phyloP scores from a whole-genome alignment of 352 stramenopile genomes.

The Globisporangium canariense region DNA sequence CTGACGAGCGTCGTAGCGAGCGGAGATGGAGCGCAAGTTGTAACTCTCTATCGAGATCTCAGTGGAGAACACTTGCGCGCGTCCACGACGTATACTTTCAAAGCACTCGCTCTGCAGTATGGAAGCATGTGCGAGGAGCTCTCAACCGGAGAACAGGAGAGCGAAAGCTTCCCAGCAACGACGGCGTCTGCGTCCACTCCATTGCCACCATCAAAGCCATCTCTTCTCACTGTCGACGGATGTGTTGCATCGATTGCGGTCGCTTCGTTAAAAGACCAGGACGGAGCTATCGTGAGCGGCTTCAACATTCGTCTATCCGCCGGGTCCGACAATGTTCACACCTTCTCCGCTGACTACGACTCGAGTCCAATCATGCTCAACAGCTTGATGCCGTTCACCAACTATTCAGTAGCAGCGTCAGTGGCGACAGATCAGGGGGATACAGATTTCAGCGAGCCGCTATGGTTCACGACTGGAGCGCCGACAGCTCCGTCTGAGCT shows the following conservation, averaged over 20 bases:
- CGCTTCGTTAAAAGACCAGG: slow-evolving; percentile 28
- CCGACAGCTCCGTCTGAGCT: slow-evolving; percentile 20
- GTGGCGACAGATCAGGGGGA: slow-evolving; percentile 15
- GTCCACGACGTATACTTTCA: slow-evolving; percentile 36
- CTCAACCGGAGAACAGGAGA: slow-evolving; percentile 21
- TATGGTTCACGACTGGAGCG: slow-evolving; percentile 23
- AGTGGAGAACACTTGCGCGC: slow-evolving; percentile 18
- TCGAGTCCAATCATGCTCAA: slow-evolving; percentile 13
- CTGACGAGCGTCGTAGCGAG: slow-evolving; percentile 24
- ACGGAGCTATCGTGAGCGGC: slow-evolving; percentile 23
- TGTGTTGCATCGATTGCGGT: slow-evolving; percentile 23
- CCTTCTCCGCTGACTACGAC: slow-evolving; percentile 8
- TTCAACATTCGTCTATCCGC: slow-evolving; percentile 1
- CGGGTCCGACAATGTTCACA: background rate
- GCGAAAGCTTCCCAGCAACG: slow-evolving; percentile 24
- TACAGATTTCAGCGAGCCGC: slow-evolving; percentile 18
- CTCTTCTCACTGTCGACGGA: slow-evolving; percentile 16
- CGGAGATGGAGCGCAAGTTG: slow-evolving; percentile 14
- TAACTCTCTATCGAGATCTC: slow-evolving; percentile 19
- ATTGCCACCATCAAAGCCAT: slow-evolving; percentile 17
- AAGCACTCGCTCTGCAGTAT: slow-evolving; percentile 38
- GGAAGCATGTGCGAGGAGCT: slow-evolving; percentile 37
- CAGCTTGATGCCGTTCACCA: slow-evolving; percentile 25
- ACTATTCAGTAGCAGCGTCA: slow-evolving; percentile 27
- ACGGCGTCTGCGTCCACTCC: slow-evolving; percentile 30